These are phyloP conservation scores for Corymbia calophylla DNA, from an alignment of 441 rosid species.

Conservation along the genomic window DNA sequence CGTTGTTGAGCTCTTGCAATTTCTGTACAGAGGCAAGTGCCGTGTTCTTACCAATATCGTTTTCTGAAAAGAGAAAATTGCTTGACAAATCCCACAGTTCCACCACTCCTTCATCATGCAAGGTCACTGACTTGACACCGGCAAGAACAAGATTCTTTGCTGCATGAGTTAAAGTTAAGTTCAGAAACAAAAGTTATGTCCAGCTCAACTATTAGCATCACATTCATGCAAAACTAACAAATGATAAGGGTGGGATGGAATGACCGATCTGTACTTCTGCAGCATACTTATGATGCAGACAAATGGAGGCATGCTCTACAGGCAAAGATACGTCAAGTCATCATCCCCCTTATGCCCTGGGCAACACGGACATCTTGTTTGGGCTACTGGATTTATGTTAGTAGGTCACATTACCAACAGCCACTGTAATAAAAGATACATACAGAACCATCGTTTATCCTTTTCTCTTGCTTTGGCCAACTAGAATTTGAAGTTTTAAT, in stretches of 20 bases:
- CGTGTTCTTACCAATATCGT: conserved; percentile 76
- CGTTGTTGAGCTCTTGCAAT: conserved; percentile 83
- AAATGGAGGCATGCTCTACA: neutral
- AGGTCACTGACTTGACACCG: conserved; percentile 86
- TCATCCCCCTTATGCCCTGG: no score
- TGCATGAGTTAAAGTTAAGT: conserved; percentile 14
- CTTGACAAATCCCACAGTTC: conserved; percentile 86
- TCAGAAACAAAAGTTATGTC: neutral
- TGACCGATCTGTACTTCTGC: neutral
- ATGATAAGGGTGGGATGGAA: neutral
- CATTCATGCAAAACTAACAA: neutral
- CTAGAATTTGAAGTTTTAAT: neutral
- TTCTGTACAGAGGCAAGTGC: conserved; percentile 85
- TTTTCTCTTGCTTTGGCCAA: neutral
- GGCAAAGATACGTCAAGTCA: neutral
- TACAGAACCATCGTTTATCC: neutral
- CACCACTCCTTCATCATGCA: conserved; percentile 73
- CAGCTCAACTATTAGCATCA: neutral
- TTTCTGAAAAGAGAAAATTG: conserved; percentile 66
- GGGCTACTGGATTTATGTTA: neutral
- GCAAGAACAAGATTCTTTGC: conserved; percentile 89
- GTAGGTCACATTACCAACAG: neutral
- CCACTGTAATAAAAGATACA: neutral
- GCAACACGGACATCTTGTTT: no score
- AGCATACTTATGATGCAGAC: neutral